Conservation (phyloP, 225 moss, liverwort and hornwort species). For the Ulota crispa region DNA sequence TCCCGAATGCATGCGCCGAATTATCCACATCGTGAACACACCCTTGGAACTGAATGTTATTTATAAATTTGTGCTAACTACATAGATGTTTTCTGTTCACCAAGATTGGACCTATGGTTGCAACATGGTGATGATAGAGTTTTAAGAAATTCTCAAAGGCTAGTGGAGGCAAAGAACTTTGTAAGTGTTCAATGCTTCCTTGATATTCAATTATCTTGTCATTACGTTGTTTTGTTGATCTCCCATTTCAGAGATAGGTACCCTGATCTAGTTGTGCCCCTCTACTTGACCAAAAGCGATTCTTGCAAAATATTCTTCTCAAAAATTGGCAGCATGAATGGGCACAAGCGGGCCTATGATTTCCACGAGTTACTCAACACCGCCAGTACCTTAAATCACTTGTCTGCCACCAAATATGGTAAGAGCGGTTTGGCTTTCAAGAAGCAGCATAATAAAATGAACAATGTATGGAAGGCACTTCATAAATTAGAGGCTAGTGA, state of each 20-base stretch:
- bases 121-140: not conserved
- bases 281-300: not conserved
- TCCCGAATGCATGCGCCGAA: not conserved
- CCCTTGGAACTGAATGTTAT: not conserved
- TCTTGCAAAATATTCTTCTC: not conserved
- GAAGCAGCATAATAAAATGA: not conserved
- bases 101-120: not conserved
- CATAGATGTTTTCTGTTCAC: not conserved
- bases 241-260: not conserved
- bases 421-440: not conserved
- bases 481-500: accelerated
- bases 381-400: not conserved
- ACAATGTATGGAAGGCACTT: not conserved
- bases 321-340: not conserved
- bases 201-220: not conserved
- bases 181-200: not conserved
- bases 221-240: not conserved
- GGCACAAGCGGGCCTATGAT: not conserved
- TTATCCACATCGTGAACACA: not conserved
- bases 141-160: not conserved
- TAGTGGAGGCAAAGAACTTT: not conserved
- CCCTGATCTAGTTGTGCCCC: not conserved
- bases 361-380: not conserved
- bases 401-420: not conserved
- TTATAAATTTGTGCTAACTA: not conserved